Base-by-base conservation (phyloP, 805 yeast genomes). In the Candida oleophila region DNA sequence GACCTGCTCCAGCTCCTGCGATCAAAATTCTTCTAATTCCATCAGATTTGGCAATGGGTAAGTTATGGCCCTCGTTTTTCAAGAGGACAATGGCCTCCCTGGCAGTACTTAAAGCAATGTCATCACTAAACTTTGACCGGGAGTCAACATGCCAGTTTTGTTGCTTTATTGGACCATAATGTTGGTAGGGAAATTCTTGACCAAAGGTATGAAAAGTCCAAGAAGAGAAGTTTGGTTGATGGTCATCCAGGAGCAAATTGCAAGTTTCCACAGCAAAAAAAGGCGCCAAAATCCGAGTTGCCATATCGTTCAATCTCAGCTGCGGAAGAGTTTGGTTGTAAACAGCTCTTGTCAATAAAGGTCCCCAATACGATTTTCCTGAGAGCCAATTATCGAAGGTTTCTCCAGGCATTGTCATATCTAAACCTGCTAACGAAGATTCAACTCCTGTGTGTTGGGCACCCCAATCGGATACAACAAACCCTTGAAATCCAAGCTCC, bases 381-480 rank as follows among this genome's bases (percentile, higher is more conserved):
- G 75, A 64, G 38, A 71, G 65, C 81, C 81, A 76, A 40, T 70
- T 78, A 47, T 79, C 80, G 51, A 74, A 76, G 1, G 71, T 61
- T 46, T 77, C 81, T 2, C 82, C 81, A 0, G 87, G 87, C 86
- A 82, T 81, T 11, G 78, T 68, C 85, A 83, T 80, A 60, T 83
- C 87, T 32, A 80, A 61, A 2, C 88, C 88, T 2, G 84, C 73
- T 20, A 79, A 61, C 1, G 78, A 82, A 1, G 83, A 72, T 43
- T 72, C 69, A 3, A 81, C 80, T 4, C 87, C 86, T 7, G 76
- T 57, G 52, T 77, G 82, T 49, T 77, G 82, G 3, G 83, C 86
- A n/a, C 79, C 81, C 85, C 86, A 81, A 56, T 82, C 87, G 22
- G 83, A 73, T 47, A 81, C 75, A n/a, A 82, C 82, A 59, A 80